A percentile compares a stretch with the other conserved stretches of the same genome.
Evolutionary conservation across 768 basidiomycete genomes (phyloP).

Genomic region (Zangia roseola): DNA sequence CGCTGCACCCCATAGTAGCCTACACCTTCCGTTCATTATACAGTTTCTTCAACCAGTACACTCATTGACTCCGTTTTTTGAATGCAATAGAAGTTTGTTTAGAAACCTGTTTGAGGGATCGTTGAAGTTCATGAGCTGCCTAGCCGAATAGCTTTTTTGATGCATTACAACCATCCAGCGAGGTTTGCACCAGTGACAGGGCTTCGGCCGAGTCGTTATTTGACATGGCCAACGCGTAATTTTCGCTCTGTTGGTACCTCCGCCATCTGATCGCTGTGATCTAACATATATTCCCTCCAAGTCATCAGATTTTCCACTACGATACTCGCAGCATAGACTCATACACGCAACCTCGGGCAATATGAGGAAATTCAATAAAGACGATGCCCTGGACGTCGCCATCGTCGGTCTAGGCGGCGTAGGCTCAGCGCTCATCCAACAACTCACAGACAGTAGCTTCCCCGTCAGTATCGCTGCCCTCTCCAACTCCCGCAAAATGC

Average conservation of each 20-base stretch:
- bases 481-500: slow-evolving; percentile 60
- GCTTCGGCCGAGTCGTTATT: slow-evolving; percentile 11
- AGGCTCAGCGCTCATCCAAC: slow-evolving; percentile 81
- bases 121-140: no score
- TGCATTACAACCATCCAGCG: neutral
- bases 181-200: neutral
- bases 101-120: neutral
- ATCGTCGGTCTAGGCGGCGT: slow-evolving; percentile 93
- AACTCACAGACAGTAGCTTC: slow-evolving; percentile 61
- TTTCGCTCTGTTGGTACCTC: slow-evolving; percentile 2
- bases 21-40: slow-evolving; percentile 26
- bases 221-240: neutral
- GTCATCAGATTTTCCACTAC: neutral
- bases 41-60: slow-evolving; percentile 24
- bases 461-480: slow-evolving; percentile 69
- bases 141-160: neutral
- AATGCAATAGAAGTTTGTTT: slow-evolving; percentile 26
- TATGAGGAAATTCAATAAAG: slow-evolving; percentile 17
- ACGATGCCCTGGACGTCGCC: slow-evolving; percentile 54
- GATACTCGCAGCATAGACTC: neutral
- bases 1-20: slow-evolving; percentile 22
- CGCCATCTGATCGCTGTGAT: slow-evolving; percentile 13
- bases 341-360: neutral
- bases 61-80: slow-evolving; percentile 22
- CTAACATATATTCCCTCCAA: neutral